phyloP scores from a whole-genome alignment of 2,329 filamentous ascomycete genomes.

The Raffaelea ambrosiae region DNA sequence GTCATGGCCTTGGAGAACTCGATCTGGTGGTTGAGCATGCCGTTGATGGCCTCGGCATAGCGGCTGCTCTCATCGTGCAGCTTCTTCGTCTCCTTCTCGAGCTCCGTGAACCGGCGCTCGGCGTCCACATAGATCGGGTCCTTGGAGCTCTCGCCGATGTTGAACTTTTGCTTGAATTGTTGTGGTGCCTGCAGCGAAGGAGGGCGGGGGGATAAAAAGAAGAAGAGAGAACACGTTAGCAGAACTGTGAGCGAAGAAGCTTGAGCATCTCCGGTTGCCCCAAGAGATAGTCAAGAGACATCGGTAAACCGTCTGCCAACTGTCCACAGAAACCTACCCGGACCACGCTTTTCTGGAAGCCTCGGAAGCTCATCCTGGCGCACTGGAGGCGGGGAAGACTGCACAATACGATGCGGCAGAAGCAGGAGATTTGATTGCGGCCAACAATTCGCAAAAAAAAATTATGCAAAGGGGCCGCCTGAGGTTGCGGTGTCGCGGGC shows the following conservation, averaged over 20 bases:
- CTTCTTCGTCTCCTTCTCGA: conserved; percentile 93
- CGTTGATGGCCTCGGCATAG: conserved; percentile 96
- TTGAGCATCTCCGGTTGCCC: neutral
- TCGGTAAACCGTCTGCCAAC: neutral
- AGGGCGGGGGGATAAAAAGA: neutral
- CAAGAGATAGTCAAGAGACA: neutral
- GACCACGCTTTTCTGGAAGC: conserved; percentile 81
- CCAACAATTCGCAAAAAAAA: conserved; percentile 1
- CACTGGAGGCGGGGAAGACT: neutral
- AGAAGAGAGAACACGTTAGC: neutral
- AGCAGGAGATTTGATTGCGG: neutral
- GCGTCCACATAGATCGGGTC: conserved; percentile 92
- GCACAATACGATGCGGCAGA: conserved; percentile 2
- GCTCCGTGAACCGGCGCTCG: conserved; percentile 85
- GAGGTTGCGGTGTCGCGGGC: too few relatives aligned
- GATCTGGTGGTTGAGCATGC: conserved; percentile 96
- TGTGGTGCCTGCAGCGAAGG: conserved; percentile 63
- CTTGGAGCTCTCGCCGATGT: conserved; percentile 90
- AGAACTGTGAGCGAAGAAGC: neutral
- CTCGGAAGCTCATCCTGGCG: conserved; percentile 83
- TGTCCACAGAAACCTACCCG: conserved; percentile 49
- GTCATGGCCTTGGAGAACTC: conserved; percentile 94
- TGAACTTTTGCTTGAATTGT: conserved; percentile 84
- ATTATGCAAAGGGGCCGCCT: neutral
- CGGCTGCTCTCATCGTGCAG: conserved; percentile 95